Conservation (phyloP, 805 yeast genomes). For the Zygotorulaspora chibaensis region DNA sequence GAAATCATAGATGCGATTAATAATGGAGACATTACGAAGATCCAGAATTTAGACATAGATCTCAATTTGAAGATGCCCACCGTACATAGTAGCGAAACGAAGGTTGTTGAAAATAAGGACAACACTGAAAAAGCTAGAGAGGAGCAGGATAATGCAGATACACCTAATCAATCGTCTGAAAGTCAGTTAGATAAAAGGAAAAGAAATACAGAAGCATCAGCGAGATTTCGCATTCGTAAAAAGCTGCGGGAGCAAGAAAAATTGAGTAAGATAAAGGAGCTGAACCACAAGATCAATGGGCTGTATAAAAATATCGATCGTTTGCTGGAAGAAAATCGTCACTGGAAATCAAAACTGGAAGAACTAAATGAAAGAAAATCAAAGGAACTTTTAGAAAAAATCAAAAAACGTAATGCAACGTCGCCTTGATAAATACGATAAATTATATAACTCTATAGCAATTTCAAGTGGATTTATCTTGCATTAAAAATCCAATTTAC, state of each 20-base stretch:
- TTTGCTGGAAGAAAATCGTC: conserved; percentile 28
- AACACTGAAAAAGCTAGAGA: neutral
- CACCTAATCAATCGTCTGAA: neutral
- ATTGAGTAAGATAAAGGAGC: conserved; percentile 16
- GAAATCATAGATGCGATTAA: conserved; percentile 30
- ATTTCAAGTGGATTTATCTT: neutral
- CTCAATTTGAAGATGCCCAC: conserved; percentile 7
- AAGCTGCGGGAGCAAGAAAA: conserved; percentile 27
- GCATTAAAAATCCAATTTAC: conserved; percentile 16
- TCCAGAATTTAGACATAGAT: conserved; percentile 9
- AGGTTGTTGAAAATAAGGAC: neutral
- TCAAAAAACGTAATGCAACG: conserved; percentile 20
- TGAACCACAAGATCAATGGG: conserved; percentile 20
- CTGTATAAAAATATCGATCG: conserved; percentile 23
- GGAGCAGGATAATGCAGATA: neutral
- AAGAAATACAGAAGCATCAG: conserved; percentile 91
- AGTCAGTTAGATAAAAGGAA: conserved; percentile 56
- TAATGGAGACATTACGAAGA: conserved; percentile 15
- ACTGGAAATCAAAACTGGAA: conserved; percentile 29
- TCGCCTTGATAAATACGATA: conserved; percentile 3
- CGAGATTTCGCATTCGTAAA: conserved; percentile 70
- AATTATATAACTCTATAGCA: neutral
- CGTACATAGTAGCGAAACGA: neutral
- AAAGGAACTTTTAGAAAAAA: conserved; percentile 24
- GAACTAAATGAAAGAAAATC: conserved; percentile 29